Percentiles rank a stretch among this genome's conserved stretches.
These are phyloP conservation scores for Boletus sp. DNA, from an alignment of 768 basidiomycete genomes.

Conservation along the genomic window DNA sequence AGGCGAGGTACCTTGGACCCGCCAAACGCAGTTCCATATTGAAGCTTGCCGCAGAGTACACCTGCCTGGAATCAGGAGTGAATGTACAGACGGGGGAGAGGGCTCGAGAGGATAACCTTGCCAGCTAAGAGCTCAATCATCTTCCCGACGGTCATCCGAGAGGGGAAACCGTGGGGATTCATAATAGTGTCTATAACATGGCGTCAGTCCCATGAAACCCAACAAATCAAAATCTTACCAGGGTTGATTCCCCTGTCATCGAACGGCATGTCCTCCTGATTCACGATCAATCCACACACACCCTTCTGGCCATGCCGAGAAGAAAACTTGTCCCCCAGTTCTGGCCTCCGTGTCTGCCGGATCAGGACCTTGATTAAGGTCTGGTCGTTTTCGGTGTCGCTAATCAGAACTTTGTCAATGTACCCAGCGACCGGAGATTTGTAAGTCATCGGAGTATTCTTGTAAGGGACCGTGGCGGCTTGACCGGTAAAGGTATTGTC, in stretches of 20 bases:
- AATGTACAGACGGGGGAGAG: slow-evolving; percentile 1
- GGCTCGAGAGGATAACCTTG: slow-evolving; percentile 51
- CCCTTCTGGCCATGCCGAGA: slow-evolving; percentile 98
- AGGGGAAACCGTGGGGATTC: slow-evolving; percentile 99
- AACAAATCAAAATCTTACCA: slow-evolving; percentile 44
- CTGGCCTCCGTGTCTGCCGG: slow-evolving; percentile 93
- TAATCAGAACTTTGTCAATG: slow-evolving; percentile 97
- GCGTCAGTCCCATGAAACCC: slow-evolving; percentile 11
- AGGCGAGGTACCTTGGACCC: slow-evolving; percentile 75
- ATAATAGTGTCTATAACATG: slow-evolving; percentile 85
- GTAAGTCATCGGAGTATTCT: slow-evolving; percentile 88
- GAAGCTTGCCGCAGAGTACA: slow-evolving; percentile 82
- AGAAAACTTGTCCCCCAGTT: slow-evolving; percentile 98
- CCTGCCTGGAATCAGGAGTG: slow-evolving; percentile 59
- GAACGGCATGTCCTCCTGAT: slow-evolving; percentile 99
- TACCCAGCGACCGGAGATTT: slow-evolving; percentile 92
- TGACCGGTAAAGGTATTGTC: slow-evolving; percentile 86
- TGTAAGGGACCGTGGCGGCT: slow-evolving; percentile 81
- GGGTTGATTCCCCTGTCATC: slow-evolving; percentile 96
- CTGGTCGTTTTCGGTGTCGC: slow-evolving; percentile 95
- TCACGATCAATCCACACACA: slow-evolving; percentile 97
- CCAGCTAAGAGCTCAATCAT: slow-evolving; percentile 98
- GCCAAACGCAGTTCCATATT: slow-evolving; percentile 95
- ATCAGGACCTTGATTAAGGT: slow-evolving; percentile 96
- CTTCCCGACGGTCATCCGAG: slow-evolving; percentile 99